Percentiles rank a stretch among this genome's conserved stretches.
phyloP scores from a whole-genome alignment of 208 protist genomes.

The Wallacemonas sp. region DNA sequence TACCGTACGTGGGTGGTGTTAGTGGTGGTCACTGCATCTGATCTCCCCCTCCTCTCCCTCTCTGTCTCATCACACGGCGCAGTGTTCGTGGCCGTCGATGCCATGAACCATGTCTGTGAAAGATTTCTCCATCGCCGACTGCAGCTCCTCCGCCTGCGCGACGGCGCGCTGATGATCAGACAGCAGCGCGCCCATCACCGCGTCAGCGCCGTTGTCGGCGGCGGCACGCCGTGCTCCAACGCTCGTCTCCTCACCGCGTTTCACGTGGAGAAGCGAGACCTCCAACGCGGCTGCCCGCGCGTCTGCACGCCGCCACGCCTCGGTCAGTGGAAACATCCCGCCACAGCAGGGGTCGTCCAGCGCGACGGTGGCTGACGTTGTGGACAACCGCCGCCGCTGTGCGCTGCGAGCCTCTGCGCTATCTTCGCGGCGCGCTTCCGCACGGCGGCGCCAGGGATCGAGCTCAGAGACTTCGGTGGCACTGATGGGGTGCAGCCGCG shows the following conservation, averaged over 20 bases:
- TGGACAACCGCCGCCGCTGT: background rate
- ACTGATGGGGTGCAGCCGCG: conserved; percentile 1
- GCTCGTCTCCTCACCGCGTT: background rate
- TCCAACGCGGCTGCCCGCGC: background rate
- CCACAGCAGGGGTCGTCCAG: background rate
- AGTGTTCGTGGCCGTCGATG: background rate
- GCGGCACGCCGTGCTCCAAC: background rate
- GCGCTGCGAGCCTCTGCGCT: background rate
- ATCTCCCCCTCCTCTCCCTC: no score
- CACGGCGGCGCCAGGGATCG: background rate
- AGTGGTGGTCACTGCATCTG: no score
- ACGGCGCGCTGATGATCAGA: background rate
- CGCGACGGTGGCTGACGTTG: background rate
- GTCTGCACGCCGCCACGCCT: conserved; percentile 1
- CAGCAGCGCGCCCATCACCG: background rate
- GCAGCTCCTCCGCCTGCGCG: conserved; percentile 1
- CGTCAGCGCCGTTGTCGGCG: background rate
- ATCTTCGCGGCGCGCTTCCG: background rate
- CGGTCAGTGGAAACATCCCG: conserved; percentile 3
- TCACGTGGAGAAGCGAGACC: background rate
- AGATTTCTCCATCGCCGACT: conserved; percentile 4
- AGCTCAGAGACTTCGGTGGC: background rate
- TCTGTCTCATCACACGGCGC: no score
- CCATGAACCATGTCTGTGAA: background rate
- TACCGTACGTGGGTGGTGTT: no score